These are phyloP conservation scores for Metschnikowia lunata DNA, from an alignment of 805 yeast genomes.

Conservation along the genomic window DNA sequence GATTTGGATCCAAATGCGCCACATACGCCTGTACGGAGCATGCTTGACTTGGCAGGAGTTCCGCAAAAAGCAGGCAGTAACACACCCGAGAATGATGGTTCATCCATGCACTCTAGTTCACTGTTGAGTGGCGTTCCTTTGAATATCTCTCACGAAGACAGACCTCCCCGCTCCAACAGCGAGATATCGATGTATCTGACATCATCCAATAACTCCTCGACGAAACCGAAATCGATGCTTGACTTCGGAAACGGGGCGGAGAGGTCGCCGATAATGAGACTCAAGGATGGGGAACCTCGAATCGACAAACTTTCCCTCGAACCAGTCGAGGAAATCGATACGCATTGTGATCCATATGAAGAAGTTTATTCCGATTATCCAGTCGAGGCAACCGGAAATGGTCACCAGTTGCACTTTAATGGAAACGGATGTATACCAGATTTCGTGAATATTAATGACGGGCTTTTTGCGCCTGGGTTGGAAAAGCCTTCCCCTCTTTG, in stretches of 20 bases:
- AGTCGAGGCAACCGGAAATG: not conserved
- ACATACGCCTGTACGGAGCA: constrained; percentile 32
- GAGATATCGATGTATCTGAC: constrained; percentile 12
- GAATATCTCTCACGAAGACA: constrained; percentile 14
- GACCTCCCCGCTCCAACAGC: constrained; percentile 7
- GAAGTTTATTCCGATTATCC: not conserved
- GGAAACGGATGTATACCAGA: not conserved
- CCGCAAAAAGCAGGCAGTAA: not conserved
- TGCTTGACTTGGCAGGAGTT: constrained; percentile 32
- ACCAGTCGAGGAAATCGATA: constrained; percentile 9
- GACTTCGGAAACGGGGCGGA: constrained; percentile 16
- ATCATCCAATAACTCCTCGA: constrained; percentile 8
- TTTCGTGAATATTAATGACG: not conserved
- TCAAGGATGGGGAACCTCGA: constrained; percentile 6
- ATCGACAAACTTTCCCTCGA: constrained; percentile 8
- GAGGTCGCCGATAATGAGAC: not conserved
- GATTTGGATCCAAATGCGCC: constrained; percentile 12
- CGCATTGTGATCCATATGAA: constrained; percentile 1
- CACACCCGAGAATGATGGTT: constrained; percentile 11
- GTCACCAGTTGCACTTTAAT: not conserved
- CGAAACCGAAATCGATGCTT: constrained; percentile 29
- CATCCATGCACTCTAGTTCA: constrained; percentile 23
- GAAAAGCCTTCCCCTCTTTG: not conserved
- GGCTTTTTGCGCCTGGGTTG: not conserved
- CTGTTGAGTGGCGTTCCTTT: constrained; percentile 23